A percentile compares a stretch with the other conserved stretches of the same genome.
phyloP scores from a whole-genome alignment of 441 rosid genomes.

The Macaranga tanarius region DNA sequence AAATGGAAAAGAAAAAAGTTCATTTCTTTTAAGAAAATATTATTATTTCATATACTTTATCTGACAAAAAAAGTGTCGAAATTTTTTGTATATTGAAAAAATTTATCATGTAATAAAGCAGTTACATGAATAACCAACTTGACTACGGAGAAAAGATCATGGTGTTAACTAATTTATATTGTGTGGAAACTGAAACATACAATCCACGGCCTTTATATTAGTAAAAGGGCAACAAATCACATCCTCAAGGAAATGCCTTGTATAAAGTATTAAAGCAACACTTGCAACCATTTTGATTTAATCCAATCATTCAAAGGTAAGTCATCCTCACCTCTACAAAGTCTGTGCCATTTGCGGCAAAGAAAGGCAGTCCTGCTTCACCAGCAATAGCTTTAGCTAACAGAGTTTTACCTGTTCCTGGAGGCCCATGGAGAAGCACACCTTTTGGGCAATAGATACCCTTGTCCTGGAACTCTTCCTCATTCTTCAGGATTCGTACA shows the following conservation, averaged over 20 bases:
- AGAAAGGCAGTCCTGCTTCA: slow-evolving; percentile 98
- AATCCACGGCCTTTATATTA: not conserved
- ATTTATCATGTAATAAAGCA: too few species aligned
- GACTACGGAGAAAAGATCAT: too few species aligned
- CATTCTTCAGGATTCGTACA: slow-evolving; percentile 83
- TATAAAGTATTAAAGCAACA: not conserved
- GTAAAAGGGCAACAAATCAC: not conserved
- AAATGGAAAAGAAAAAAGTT: too few species aligned
- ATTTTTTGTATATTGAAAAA: too few species aligned
- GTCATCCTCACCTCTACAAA: slow-evolving; percentile 78
- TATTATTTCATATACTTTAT: too few species aligned
- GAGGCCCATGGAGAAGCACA: slow-evolving; percentile 96
- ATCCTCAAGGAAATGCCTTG: not conserved
- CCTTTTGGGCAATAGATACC: slow-evolving; percentile 99
- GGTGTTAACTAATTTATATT: not conserved
- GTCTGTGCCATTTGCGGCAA: slow-evolving; percentile 96
- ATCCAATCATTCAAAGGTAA: slow-evolving; percentile 1
- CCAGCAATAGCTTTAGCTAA: slow-evolving; percentile 99
- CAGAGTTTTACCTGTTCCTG: slow-evolving; percentile 98
- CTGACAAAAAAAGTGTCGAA: too few species aligned
- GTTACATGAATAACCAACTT: not conserved
- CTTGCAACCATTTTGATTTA: not conserved
- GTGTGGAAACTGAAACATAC: not conserved
- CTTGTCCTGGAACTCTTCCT: slow-evolving; percentile 85
- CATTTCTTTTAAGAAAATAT: too few species aligned